Base-by-base conservation (phyloP, 2,329 filamentous ascomycete genomes). In the Fusarium lateritium region DNA sequence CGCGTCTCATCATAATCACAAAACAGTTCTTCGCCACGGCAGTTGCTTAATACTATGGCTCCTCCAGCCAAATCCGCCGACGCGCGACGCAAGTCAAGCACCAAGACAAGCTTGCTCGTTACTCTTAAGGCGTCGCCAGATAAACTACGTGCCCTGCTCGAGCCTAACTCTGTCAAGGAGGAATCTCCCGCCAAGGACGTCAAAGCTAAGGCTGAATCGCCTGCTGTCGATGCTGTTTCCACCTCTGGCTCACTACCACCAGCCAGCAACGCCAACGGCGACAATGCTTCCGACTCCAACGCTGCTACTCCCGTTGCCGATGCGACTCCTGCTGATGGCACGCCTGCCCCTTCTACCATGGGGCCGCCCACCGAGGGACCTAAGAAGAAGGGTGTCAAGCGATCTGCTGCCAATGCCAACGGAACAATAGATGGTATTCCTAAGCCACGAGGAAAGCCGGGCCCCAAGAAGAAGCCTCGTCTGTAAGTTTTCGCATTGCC, bases 401-500 rank as follows among this genome's bases (percentile, higher is more conserved):
- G 91, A 70, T 87, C 88, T 22, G 91, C 92, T 73, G 84, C 88
- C 39, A 88, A 85, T 56, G 85, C 84, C 61, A 91, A 92, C 81
- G 85, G 89, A 76, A 80, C 81, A 65, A 80, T 82, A 78, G 92
- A 94, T 68, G 85, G 83, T 34, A 76, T 83, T 26, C 84, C 90
- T n/a, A 94, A 92, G 80, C 85, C 90, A 56, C 85, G 93, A 77
- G 92, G 92, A 77, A 97, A 97, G 83, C 95, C 96, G 8, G 95
- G 95, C 8, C 95, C 95, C 0, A 98, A 98, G 88, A 97, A 98
- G 89, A 97, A 97, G 84, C 91, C 92, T 70, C 91, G 92, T 85
- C 82, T 97, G 95, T 98, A 91, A 83, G 94, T 91, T 31, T 31
- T 34, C 62, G 19, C n/a, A 36, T 28, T 11, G 21, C 19, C 11